Conservation (phyloP, 176 grass and related monocot species). For the Hsuehochloa calcarea region DNA sequence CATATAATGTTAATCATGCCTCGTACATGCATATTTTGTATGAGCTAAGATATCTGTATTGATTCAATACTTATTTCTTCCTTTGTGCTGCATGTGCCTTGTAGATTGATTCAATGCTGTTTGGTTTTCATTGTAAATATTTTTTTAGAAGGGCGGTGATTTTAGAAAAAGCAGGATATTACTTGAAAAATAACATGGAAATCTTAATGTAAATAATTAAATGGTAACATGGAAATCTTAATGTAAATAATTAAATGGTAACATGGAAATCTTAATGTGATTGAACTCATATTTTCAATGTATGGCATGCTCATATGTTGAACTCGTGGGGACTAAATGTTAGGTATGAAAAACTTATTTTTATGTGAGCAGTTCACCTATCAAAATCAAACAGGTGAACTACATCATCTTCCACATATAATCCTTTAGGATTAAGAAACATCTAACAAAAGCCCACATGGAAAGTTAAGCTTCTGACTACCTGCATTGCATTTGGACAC, state of each 20-base stretch:
- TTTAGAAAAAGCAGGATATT: not conserved
- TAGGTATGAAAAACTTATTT: not conserved
- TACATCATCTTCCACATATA: not conserved
- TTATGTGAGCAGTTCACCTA: not conserved
- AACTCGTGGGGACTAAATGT: not conserved
- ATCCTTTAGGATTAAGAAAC: not conserved
- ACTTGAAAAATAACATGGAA: not conserved
- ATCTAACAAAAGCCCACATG: not conserved
- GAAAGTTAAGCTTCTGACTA: not conserved
- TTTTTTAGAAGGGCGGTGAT: not conserved
- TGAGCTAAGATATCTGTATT: not conserved
- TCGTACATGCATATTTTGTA: not conserved
- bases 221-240: not conserved
- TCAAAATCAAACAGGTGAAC: not conserved
- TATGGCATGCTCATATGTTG: not conserved
- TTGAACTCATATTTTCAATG: not conserved
- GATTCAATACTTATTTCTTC: not conserved
- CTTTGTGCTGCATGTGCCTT: not conserved
- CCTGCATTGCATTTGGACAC: not conserved
- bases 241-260: not conserved
- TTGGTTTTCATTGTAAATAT: not conserved
- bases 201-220: not conserved
- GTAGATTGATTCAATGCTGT: constrained; percentile 23
- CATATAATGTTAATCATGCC: not conserved
- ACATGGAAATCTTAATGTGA: not conserved